Percentiles rank a stretch among this genome's conserved stretches.
Evolutionary conservation across 2,329 filamentous ascomycete species (phyloP).

Genomic region (Xylaria multiplex): DNA sequence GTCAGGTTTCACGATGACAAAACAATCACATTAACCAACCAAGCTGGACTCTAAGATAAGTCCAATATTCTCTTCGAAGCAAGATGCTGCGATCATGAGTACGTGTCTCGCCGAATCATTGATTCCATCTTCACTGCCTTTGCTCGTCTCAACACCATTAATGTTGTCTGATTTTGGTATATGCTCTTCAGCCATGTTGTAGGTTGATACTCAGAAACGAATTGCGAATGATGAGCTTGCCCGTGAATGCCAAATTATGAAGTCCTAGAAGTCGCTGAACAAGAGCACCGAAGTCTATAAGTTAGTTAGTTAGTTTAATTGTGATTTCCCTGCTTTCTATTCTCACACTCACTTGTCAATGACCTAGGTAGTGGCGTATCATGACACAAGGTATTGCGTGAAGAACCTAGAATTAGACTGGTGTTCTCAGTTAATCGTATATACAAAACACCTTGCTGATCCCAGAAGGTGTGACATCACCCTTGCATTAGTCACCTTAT

Average conservation of each 20-base stretch:
- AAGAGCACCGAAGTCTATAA: neutral
- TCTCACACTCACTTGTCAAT: neutral
- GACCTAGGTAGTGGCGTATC: too few species aligned
- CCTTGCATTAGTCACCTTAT: too few species aligned
- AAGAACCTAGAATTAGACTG: too few species aligned
- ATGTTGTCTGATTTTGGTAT: neutral
- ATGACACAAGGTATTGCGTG: too few species aligned
- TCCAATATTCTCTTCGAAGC: neutral
- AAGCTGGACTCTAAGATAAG: neutral
- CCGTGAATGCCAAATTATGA: neutral
- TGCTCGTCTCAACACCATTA: neutral
- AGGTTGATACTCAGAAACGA: neutral
- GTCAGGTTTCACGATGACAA: neutral
- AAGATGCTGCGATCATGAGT: neutral
- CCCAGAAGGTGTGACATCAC: too few species aligned
- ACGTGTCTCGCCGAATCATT: neutral
- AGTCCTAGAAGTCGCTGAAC: neutral
- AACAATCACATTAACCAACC: slow-evolving; percentile 1
- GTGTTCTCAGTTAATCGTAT: too few species aligned
- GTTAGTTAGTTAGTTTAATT: neutral
- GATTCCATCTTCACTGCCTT: neutral
- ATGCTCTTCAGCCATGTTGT: slow-evolving; percentile 11
- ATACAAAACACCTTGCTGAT: too few species aligned
- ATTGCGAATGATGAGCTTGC: neutral
- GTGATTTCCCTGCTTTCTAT: neutral